These are phyloP conservation scores for Trametes maxima DNA, from an alignment of 768 basidiomycete genomes.

Conservation along the genomic window DNA sequence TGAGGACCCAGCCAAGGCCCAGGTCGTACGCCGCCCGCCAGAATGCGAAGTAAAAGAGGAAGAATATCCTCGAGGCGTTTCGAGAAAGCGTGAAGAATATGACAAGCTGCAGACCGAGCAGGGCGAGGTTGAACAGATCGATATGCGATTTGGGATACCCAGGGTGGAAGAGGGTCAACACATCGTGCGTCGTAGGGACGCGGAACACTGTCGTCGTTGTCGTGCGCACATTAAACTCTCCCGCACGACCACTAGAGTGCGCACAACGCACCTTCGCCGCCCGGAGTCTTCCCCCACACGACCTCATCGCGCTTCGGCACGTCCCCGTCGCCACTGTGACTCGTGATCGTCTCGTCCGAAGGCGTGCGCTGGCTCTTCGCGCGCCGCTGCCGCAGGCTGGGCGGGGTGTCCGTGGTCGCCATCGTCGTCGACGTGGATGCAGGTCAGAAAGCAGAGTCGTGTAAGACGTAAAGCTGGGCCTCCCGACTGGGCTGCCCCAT, in stretches of 20 bases:
- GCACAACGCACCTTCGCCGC: conserved; percentile 65
- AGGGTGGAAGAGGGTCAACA: conserved; percentile 85
- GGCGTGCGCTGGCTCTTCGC: conserved; percentile 1
- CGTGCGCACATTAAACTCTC: background rate
- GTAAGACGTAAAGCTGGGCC: conserved; percentile 17
- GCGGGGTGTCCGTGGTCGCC: conserved; percentile 16
- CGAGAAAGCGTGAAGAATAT: conserved; percentile 71
- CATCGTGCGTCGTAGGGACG: conserved; percentile 91
- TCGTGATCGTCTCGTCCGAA: conserved; percentile 16
- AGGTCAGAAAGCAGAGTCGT: background rate
- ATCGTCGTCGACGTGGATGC: conserved; percentile 18
- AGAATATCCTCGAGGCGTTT: conserved; percentile 59
- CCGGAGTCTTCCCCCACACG: conserved; percentile 87
- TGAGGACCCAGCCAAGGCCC: conserved; percentile 92
- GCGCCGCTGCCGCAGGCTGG: conserved; percentile 25
- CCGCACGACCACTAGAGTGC: too few species aligned
- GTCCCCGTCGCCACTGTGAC: conserved; percentile 3
- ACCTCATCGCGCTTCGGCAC: conserved; percentile 49
- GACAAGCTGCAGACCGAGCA: conserved; percentile 77
- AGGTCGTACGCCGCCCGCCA: conserved; percentile 93
- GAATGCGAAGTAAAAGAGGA: conserved; percentile 88
- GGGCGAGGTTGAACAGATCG: conserved; percentile 80
- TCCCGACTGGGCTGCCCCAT: background rate
- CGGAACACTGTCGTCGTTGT: conserved; percentile 67
- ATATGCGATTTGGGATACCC: conserved; percentile 84